Evolutionary conservation across 306 rosid genomes (phyloP), one percentile per base, ranked within the genome.

Genomic region (Carpinus viminea): DNA sequence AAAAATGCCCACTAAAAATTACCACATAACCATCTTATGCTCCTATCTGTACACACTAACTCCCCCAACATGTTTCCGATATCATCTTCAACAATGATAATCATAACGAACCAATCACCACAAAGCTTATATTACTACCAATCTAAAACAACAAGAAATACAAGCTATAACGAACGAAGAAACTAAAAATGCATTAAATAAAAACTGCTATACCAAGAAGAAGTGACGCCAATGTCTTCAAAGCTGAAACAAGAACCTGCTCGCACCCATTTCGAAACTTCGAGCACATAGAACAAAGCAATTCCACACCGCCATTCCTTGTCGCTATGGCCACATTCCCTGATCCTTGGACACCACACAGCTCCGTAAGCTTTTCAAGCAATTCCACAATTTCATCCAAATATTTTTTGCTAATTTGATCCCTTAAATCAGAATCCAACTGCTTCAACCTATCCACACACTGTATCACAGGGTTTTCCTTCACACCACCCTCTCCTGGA

Each of bases 261-360:
- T 34, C 77, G 34, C 72, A 74, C 64, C 77, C 85, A 24, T 12
- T 48, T 8, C 55, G 74, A 75, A 88, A 76, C 84, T 88, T 90
- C 18, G 88, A 87, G 71, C 90, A 88, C 53, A 91, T 47, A 50
- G 90, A 88, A 59, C 91, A 92, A 57, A 84, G 52, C 85, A 95
- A 76, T 52, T 89, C 87, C 51, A 95, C 78, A 34, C 88, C 96
- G 4, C 93, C 93, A 74, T 93, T 93, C 79, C 83, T 91, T 2
- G 93, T 73, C 0, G 96, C 97, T 76, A 95, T 85, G 12, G 96
- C 90, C 0, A 87, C 88, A 85, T 85, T 84, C 17, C 85, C 90
- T 12, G 90, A 85, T 50, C 86, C 91, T 46, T 81, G 74, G 5
- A 68, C 75, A 9, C 59, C 55, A 60, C 96, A 91, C 47, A 89